phyloP scores from a whole-genome alignment of 2,329 filamentous ascomycete species.

The Alternaria sp. region DNA sequence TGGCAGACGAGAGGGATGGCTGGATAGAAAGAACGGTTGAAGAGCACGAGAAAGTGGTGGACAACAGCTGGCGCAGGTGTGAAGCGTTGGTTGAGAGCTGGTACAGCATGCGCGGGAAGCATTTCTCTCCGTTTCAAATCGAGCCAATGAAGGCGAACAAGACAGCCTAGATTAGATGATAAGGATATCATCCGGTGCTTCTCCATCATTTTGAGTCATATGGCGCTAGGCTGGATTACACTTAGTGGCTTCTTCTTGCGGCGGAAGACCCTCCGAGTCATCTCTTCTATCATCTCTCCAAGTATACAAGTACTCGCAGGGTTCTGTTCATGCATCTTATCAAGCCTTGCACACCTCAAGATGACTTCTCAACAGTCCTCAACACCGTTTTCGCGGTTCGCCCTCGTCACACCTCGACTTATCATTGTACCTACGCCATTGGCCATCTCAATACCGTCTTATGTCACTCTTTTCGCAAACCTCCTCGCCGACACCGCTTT shows the following conservation, averaged over 20 bases:
- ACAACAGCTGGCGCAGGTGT: constrained; percentile 14
- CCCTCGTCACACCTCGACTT: background rate
- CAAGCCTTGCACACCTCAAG: background rate
- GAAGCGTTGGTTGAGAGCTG: constrained; percentile 24
- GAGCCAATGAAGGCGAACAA: constrained; percentile 14
- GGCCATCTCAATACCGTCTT: background rate
- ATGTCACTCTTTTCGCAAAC: background rate
- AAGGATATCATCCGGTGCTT: background rate
- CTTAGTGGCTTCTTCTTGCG: background rate
- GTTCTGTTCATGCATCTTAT: background rate
- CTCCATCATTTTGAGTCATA: background rate
- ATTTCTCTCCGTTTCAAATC: constrained; percentile 17
- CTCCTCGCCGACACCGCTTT: background rate
- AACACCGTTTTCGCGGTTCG: background rate
- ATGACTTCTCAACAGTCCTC: background rate
- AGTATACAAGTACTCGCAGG: background rate
- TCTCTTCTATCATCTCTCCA: background rate
- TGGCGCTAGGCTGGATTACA: background rate
- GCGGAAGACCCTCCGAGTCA: background rate
- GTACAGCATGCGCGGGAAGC: constrained; percentile 11
- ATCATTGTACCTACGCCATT: constrained; percentile 3
- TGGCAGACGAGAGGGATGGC: constrained; percentile 31
- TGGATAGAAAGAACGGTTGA: constrained; percentile 25
- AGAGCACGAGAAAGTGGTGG: constrained; percentile 20
- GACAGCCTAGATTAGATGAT: background rate